Conservation (phyloP, 768 basidiomycete species). For the Tulasnella sp. region DNA sequence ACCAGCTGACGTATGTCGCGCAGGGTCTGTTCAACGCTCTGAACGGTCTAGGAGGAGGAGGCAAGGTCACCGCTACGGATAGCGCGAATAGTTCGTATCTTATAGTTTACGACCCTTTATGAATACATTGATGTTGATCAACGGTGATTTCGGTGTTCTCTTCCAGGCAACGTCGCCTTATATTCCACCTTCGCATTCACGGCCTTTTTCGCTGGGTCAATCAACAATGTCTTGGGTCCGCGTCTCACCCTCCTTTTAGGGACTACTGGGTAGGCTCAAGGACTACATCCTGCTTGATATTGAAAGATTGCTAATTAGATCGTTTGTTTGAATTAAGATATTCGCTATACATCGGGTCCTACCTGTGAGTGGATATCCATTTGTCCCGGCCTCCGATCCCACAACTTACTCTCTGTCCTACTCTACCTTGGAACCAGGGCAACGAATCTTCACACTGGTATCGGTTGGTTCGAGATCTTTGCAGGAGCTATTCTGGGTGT, state of each 20-base stretch:
- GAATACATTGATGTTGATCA: background rate
- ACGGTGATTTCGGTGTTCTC: background rate
- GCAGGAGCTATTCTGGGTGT: conserved; percentile 41
- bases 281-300: background rate
- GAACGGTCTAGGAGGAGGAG: conserved; percentile 53
- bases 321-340: too few relatives aligned
- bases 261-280: conserved; percentile 38
- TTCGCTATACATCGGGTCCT: conserved; percentile 34
- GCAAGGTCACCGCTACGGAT: conserved; percentile 53
- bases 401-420: conserved; percentile 27
- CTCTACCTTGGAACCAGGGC: conserved; percentile 16
- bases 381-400: conserved; percentile 3
- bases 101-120: conserved; percentile 5
- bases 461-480: conserved; percentile 36
- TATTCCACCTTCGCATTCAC: conserved; percentile 53
- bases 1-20: too few relatives aligned
- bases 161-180: conserved; percentile 40
- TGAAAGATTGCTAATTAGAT: background rate
- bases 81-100: conserved; percentile 46
- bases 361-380: conserved; percentile 1
- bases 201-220: conserved; percentile 56
- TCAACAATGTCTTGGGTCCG: conserved; percentile 57
- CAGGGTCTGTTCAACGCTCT: conserved; percentile 53
- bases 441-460: conserved; percentile 22
- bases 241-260: conserved; percentile 40